A percentile compares a stretch with the other conserved stretches of the same genome.
Conservation (phyloP, 2,329 filamentous ascomycete species). For the Ceratocystis albifundus region DNA sequence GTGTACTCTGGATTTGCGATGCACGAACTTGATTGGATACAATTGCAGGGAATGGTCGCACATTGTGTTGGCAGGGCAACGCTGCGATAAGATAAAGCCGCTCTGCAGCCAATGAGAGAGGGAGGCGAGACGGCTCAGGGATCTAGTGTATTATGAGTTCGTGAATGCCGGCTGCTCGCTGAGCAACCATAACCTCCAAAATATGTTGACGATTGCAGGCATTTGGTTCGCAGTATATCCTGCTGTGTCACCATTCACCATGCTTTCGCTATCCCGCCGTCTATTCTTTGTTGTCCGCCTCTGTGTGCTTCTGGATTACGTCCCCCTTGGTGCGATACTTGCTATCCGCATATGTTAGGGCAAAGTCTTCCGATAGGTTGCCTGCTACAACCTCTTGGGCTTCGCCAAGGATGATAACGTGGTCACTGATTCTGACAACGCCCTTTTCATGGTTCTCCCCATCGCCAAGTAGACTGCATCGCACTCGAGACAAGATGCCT, state of each 20-base stretch:
- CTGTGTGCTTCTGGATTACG: constrained; percentile 27
- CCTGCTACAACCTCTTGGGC: constrained; percentile 37
- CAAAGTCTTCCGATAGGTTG: constrained; percentile 32
- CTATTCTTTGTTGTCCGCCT: constrained; percentile 21
- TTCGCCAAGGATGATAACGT: constrained; percentile 43
- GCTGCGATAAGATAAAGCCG: background rate
- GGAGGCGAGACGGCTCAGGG: too few relatives aligned
- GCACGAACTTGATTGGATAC: background rate
- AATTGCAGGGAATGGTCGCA: background rate
- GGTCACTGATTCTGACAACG: constrained; percentile 39
- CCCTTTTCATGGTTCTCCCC: constrained; percentile 30
- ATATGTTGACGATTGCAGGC: background rate
- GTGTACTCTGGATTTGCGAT: background rate
- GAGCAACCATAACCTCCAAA: background rate
- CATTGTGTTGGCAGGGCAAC: background rate
- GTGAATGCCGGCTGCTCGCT: background rate
- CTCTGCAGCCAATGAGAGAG: background rate
- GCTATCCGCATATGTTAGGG: constrained; percentile 40
- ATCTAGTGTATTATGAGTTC: too few relatives aligned
- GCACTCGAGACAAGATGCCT: constrained; percentile 43
- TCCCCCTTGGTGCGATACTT: constrained; percentile 37
- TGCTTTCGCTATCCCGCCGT: background rate
- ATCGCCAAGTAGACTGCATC: constrained; percentile 35
- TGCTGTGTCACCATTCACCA: background rate
- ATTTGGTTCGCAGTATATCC: background rate